phyloP scores from a whole-genome alignment of 2,329 filamentous ascomycete genomes.

The Aschersonia sp. region DNA sequence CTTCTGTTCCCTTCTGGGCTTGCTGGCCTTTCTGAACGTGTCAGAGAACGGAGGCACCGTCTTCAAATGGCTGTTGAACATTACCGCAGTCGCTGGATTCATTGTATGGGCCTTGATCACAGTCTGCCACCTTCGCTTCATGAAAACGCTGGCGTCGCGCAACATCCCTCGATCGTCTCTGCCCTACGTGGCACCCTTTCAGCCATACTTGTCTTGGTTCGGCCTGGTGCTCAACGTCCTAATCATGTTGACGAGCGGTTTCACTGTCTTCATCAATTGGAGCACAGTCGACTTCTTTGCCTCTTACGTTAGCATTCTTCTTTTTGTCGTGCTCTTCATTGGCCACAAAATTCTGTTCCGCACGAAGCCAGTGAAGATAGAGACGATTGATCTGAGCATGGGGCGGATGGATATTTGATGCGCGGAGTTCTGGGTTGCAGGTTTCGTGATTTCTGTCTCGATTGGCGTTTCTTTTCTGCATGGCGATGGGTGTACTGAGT shows the following conservation, averaged over 20 bases:
- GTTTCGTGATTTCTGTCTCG: not conserved
- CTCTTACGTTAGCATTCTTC: conserved; percentile 47
- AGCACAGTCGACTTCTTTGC: conserved; percentile 45
- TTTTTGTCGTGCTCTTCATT: conserved; percentile 44
- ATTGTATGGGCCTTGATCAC: conserved; percentile 57
- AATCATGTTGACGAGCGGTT: conserved; percentile 54
- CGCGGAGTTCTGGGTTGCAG: not conserved
- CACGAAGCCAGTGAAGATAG: conserved; percentile 21
- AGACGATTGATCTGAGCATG: conserved; percentile 19
- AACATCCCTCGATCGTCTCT: conserved; percentile 41
- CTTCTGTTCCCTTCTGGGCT: conserved; percentile 37
- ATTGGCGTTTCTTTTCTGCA: too few relatives aligned
- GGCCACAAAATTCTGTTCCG: conserved; percentile 42
- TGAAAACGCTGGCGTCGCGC: conserved; percentile 40
- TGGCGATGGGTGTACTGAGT: too few relatives aligned
- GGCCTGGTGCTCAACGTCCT: conserved; percentile 50
- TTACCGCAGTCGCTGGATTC: conserved; percentile 53
- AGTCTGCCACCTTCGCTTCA: conserved; percentile 49
- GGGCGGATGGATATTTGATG: conserved; percentile 3
- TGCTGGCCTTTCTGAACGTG: conserved; percentile 54
- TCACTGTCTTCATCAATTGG: conserved; percentile 53
- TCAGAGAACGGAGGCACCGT: conserved; percentile 41
- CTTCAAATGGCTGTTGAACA: conserved; percentile 61
- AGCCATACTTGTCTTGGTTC: conserved; percentile 51
- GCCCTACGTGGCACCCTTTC: conserved; percentile 45